Evolutionary conservation across 345 rosid species (phyloP), one percentile per base, ranked within the genome.

Genomic region (Populus davidiana): DNA sequence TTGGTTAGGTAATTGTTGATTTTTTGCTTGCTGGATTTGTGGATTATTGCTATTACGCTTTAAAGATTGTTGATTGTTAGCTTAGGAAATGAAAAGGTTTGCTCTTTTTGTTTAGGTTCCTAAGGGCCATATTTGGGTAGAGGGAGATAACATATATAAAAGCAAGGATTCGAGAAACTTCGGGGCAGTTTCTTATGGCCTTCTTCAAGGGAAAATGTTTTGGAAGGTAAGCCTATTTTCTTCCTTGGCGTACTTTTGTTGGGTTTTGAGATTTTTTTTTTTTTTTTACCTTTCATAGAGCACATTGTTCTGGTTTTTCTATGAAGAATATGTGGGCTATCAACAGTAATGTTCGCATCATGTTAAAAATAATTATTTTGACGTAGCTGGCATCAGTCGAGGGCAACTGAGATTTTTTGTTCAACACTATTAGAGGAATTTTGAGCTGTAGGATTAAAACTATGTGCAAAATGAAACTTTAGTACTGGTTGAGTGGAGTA

Each of bases 161-260:
- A 87, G 97, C 0, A 77, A 67, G 44, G 98, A 92, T 86, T 94
- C 97, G 5, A 89, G 98, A 80, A 27, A 39, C 16, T 94, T 88
- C 79, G 98, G 98, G 52, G 85, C 97, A 6, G 78, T 94, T 80
- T 92, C 98, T 52, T 91, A 85, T 65, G 92, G 89, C 25, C 98
- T 92, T 86, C 75, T 92, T 70, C 83, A 87, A 76, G 94, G 89
- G 77, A 89, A 78, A 85, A 80, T 86, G 2, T 77, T 88, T 72
- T 94, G 89, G 87, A 88, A 88, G 91, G 97, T 94, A 80, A 81
- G 78, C 70, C 36, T 72, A 11, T 77, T 14, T 77, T 75, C 38
- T 39, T 63, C 21, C 68, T 68, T 31, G 21, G 14, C 8, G 47
- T 31, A 17, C 12, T 31, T 31, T 13, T 41, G 5, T 50, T 7